phyloP scores from a whole-genome alignment of 345 rosid genomes.

The Cochlearia excelsa region DNA sequence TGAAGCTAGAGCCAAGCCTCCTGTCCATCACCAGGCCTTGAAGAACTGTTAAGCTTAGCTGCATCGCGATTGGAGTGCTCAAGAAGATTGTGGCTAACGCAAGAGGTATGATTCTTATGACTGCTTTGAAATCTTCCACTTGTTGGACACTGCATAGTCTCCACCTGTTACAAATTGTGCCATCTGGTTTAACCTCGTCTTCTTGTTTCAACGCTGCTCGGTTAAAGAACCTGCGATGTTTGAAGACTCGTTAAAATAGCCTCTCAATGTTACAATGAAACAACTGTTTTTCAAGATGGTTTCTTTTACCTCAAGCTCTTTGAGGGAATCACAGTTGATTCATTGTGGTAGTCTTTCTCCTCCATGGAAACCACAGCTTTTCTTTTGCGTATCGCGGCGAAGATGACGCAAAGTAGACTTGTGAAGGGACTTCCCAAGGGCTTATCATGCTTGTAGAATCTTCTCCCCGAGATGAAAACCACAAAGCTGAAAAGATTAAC shows the following conservation, averaged over 20 bases:
- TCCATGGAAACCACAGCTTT: conserved; percentile 33
- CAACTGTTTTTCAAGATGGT: background rate
- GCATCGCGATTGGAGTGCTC: conserved; percentile 41
- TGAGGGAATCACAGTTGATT: conserved; percentile 11
- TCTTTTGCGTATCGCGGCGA: conserved; percentile 44
- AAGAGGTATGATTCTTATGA: conserved; percentile 48
- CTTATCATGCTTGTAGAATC: conserved; percentile 37
- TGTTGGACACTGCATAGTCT: conserved; percentile 50
- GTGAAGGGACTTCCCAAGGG: conserved; percentile 48
- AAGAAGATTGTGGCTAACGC: conserved; percentile 43
- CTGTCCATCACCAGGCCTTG: conserved; percentile 61
- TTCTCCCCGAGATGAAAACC: conserved; percentile 39
- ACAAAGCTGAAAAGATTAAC: conserved; percentile 35
- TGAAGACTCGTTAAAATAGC: background rate
- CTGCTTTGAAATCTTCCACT: conserved; percentile 61
- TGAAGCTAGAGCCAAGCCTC: conserved; percentile 44
- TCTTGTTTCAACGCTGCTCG: conserved; percentile 43
- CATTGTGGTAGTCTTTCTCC: conserved; percentile 41
- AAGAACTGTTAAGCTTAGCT: conserved; percentile 43
- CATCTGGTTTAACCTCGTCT: conserved; percentile 40
- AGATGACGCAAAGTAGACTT: conserved; percentile 42
- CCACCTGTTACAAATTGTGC: conserved; percentile 43
- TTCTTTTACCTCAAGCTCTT: conserved; percentile 38
- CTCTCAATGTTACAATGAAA: background rate
- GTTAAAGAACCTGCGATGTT: conserved; percentile 27